Percentiles rank a stretch among this genome's conserved stretches.
Evolutionary conservation across 2,329 filamentous ascomycete genomes (phyloP).

Genomic region (Iodosphaeria phyllophila): DNA sequence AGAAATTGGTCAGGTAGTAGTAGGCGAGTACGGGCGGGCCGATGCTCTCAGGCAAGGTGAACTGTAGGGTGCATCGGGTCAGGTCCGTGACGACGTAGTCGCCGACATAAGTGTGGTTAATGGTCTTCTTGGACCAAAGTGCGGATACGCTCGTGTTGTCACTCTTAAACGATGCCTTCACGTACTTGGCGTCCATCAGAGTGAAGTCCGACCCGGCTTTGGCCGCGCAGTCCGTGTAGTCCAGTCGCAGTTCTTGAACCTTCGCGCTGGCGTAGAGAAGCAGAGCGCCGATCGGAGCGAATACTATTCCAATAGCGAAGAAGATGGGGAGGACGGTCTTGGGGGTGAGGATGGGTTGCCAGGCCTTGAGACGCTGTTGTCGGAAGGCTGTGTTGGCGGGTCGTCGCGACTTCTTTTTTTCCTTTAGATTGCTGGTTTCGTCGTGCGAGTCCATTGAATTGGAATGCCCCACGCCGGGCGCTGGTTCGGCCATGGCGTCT

Average conservation of each 20-base stretch:
- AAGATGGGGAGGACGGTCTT: constrained; percentile 54
- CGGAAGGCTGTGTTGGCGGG: constrained; percentile 77
- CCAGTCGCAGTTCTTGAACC: constrained; percentile 81
- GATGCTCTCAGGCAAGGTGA: constrained; percentile 64
- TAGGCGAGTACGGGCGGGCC: constrained; percentile 75
- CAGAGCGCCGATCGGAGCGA: constrained; percentile 78
- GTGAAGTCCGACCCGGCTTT: constrained; percentile 27
- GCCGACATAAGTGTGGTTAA: constrained; percentile 19
- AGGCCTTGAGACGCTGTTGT: constrained; percentile 93
- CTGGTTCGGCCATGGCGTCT: constrained; percentile 33
- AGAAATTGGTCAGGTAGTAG: constrained; percentile 93
- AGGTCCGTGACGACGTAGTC: constrained; percentile 5
- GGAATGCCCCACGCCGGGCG: constrained; percentile 23
- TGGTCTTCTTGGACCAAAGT: constrained; percentile 16
- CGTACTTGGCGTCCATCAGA: constrained; percentile 34
- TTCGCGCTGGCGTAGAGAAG: constrained; percentile 71
- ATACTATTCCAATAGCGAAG: constrained; percentile 63
- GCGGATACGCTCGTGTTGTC: constrained; percentile 18
- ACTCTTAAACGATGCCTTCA: constrained; percentile 54
- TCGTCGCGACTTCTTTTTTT: constrained; percentile 57
- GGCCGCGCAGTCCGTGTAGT: constrained; percentile 64
- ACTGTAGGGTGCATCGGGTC: constrained; percentile 53
- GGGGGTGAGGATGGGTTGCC: constrained; percentile 77
- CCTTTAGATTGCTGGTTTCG: constrained; percentile 28
- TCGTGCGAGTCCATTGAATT: constrained; percentile 38